Evolutionary conservation across 768 basidiomycete species (phyloP).

Genomic region (Amanita molliuscula): DNA sequence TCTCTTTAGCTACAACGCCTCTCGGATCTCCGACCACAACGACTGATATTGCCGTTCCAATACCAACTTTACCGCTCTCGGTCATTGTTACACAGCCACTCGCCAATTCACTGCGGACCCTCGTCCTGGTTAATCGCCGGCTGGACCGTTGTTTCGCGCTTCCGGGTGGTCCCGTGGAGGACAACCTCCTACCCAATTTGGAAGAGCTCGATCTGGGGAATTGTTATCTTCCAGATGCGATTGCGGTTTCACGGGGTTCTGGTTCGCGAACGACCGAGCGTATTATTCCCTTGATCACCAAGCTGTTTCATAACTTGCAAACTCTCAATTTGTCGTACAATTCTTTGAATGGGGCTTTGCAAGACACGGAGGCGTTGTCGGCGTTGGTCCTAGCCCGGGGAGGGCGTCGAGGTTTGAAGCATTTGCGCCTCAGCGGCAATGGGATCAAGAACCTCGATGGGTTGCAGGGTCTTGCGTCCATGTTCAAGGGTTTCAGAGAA

Average conservation of each 20-base stretch:
- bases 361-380: conserved; percentile 38
- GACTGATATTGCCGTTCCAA: conserved; percentile 47
- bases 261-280: conserved; percentile 37
- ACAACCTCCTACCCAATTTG: conserved; percentile 44
- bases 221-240: conserved; percentile 53
- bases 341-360: conserved; percentile 39
- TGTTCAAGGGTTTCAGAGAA: conserved; percentile 55
- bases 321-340: conserved; percentile 76
- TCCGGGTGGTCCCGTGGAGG: conserved; percentile 28
- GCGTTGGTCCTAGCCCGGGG: conserved; percentile 40
- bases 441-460: conserved; percentile 50
- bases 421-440: conserved; percentile 64
- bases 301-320: conserved; percentile 60
- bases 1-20: conserved; percentile 38
- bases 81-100: conserved; percentile 52
- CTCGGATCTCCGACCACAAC: conserved; percentile 12
- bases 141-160: conserved; percentile 55
- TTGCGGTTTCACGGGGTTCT: conserved; percentile 35
- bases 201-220: conserved; percentile 72
- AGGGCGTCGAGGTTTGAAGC: conserved; percentile 45
- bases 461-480: conserved; percentile 47
- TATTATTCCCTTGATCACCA: conserved; percentile 47
- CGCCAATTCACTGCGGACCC: conserved; percentile 42
- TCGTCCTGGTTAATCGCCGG: conserved; percentile 55
- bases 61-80: conserved; percentile 58